Evolutionary conservation across 2,329 filamentous ascomycete genomes (phyloP).

Genomic region (Cercospora berteroae): DNA sequence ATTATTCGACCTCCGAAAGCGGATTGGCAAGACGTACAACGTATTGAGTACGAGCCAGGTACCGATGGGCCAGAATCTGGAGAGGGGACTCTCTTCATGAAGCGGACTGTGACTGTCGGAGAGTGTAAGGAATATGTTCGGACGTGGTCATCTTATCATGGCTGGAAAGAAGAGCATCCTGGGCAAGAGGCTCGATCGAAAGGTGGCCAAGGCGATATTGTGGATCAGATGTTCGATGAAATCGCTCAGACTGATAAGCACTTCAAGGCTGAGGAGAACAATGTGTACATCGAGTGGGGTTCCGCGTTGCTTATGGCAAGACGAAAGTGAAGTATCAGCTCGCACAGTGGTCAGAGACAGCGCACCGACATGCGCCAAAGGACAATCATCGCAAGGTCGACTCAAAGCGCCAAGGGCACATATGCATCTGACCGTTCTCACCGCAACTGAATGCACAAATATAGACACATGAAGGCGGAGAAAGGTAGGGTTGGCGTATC

Average conservation of each 20-base stretch:
- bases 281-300: conserved; percentile 61
- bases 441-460: not conserved
- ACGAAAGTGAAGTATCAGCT: conserved; percentile 32
- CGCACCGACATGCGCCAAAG: not conserved
- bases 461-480: not conserved
- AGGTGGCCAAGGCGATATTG: conserved; percentile 59
- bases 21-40: conserved; percentile 54
- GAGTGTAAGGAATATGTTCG: conserved; percentile 61
- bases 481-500: not conserved
- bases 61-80: conserved; percentile 41
- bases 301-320: conserved; percentile 59
- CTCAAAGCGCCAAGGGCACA: not conserved
- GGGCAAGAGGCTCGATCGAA: conserved; percentile 50
- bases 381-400: not conserved
- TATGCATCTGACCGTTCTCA: not conserved
- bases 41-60: conserved; percentile 59
- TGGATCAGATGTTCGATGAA: conserved; percentile 62
- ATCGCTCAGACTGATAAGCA: conserved; percentile 53
- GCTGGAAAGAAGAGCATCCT: conserved; percentile 58
- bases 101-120: conserved; percentile 55
- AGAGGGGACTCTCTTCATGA: conserved; percentile 52
- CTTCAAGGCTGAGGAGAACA: conserved; percentile 52
- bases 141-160: conserved; percentile 60
- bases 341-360: not conserved
- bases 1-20: conserved; percentile 52